A percentile compares a stretch with the other conserved stretches of the same genome.
phyloP scores from a whole-genome alignment of 2,329 filamentous ascomycete genomes.

The Talaromyces sp. region DNA sequence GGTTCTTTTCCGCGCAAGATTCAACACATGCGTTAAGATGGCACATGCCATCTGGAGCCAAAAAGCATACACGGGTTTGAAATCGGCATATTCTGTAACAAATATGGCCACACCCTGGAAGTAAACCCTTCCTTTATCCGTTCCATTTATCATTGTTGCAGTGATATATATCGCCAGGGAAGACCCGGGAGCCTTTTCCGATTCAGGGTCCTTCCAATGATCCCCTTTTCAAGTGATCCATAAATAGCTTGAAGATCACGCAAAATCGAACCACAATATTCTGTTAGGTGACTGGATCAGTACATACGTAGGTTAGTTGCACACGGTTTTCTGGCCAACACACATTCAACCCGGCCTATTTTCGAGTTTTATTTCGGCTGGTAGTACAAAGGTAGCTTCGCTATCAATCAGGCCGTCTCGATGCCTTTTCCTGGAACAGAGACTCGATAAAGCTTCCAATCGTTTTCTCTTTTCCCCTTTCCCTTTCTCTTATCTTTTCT shows the following conservation, averaged over 20 bases:
- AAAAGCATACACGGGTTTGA: not conserved
- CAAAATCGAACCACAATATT: not conserved
- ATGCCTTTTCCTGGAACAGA: not conserved
- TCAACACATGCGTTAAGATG: not conserved
- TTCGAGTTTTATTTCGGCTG: not conserved
- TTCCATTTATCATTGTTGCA: too few species aligned
- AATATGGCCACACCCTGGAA: not conserved
- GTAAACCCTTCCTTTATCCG: not conserved
- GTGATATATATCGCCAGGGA: not conserved
- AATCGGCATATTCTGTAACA: not conserved
- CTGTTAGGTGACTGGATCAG: not conserved
- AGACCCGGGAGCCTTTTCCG: not conserved
- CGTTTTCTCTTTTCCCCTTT: not conserved
- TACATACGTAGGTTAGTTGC: not conserved
- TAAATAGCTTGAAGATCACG: not conserved
- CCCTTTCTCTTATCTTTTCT: not conserved
- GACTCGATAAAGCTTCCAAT: not conserved
- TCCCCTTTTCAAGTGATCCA: not conserved
- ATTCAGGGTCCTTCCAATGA: too few species aligned
- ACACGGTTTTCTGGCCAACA: not conserved
- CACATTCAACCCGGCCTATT: not conserved
- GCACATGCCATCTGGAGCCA: not conserved
- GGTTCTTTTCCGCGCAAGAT: not conserved
- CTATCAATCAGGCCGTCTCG: not conserved
- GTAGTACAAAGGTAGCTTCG: too few species aligned